Evolutionary conservation across 805 yeast genomes (phyloP), one percentile per base, ranked within the genome.

Genomic region (Saccharomycopsis sp.): DNA sequence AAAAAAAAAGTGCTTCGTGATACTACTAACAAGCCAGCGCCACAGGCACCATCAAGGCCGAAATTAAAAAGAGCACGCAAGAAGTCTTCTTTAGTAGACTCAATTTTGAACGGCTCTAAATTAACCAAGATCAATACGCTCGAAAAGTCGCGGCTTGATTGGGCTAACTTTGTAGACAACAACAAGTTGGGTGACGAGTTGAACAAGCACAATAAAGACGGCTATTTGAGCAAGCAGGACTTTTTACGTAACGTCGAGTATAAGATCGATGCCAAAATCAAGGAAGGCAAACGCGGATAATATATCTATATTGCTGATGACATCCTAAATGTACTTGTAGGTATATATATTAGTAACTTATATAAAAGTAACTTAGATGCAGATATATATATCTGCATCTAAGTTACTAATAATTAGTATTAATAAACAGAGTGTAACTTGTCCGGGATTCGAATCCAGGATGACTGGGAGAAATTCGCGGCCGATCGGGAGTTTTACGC

Each of bases 111-210:
- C 50, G 79, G 84, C 9, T 77, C 87, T 2, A 81, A 85, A 62
- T 84, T 87, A 64, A 83, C 89, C 34, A 92, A 90, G 68, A 76
- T 94, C 61, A 88, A 96, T 23, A 94, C 99, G 0, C 74, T 94
- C 62, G 98, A 94, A 68, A 94, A 94, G 71, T 88, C 96, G 0
- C 77, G 96, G 62, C 76, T 94, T 54, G 99, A 94, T 71, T 94
- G 98, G 96, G 95, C 96, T 0, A 82, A 88, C 52, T 91, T 88
- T 72, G 97, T 94, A 34, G 97, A 92, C 71, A 79, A 87, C 63
- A 84, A 85, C 62, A 91, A 91, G 57, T 84, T 94, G 52, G 78
- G 81, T 55, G 97, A 89, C 63, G 99, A 94, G 62, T 79, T 94
- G 67, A 79, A 78, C 52, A 78, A 81, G 57, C 87, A 85, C 67